phyloP scores from a whole-genome alignment of 2,329 filamentous ascomycete species.

The Penicillium sp. region DNA sequence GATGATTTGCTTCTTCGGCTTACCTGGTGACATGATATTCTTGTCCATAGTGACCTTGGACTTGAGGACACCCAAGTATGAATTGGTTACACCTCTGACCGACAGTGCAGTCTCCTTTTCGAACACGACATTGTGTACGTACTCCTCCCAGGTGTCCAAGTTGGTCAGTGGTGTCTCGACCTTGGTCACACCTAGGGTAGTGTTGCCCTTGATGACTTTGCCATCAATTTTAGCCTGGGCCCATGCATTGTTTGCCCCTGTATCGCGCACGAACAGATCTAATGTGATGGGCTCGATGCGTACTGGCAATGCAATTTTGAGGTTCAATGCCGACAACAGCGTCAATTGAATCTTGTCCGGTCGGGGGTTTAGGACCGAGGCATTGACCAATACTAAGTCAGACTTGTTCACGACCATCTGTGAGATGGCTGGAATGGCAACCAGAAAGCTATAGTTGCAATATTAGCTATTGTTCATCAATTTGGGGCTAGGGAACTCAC shows the following conservation, averaged over 20 bases:
- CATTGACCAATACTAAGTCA: slow-evolving; percentile 36
- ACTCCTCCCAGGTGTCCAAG: slow-evolving; percentile 28
- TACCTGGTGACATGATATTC: slow-evolving; percentile 35
- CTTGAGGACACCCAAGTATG: slow-evolving; percentile 33
- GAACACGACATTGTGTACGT: slow-evolving; percentile 35
- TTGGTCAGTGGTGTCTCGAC: slow-evolving; percentile 28
- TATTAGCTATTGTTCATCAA: not conserved
- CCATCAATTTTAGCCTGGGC: slow-evolving; percentile 23
- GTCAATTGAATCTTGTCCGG: slow-evolving; percentile 34
- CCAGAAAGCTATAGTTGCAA: slow-evolving; percentile 35
- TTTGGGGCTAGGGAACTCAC: slow-evolving; percentile 26
- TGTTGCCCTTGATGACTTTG: slow-evolving; percentile 34
- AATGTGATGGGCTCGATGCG: slow-evolving; percentile 37
- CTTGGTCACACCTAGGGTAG: slow-evolving; percentile 29
- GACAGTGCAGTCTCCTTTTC: slow-evolving; percentile 25
- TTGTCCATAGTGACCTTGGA: slow-evolving; percentile 37
- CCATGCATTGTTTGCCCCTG: slow-evolving; percentile 29
- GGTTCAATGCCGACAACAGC: slow-evolving; percentile 35
- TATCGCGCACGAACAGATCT: slow-evolving; percentile 34
- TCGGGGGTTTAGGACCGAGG: slow-evolving; percentile 35
- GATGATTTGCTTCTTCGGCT: slow-evolving; percentile 1
- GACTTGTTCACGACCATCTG: slow-evolving; percentile 40
- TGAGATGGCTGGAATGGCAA: slow-evolving; percentile 42
- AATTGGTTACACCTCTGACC: slow-evolving; percentile 28
- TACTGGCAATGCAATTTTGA: slow-evolving; percentile 38